Evolutionary conservation across 2,329 filamentous ascomycete genomes (phyloP), one percentile per base, ranked within the genome.

Genomic region (Sporothrix inflata): DNA sequence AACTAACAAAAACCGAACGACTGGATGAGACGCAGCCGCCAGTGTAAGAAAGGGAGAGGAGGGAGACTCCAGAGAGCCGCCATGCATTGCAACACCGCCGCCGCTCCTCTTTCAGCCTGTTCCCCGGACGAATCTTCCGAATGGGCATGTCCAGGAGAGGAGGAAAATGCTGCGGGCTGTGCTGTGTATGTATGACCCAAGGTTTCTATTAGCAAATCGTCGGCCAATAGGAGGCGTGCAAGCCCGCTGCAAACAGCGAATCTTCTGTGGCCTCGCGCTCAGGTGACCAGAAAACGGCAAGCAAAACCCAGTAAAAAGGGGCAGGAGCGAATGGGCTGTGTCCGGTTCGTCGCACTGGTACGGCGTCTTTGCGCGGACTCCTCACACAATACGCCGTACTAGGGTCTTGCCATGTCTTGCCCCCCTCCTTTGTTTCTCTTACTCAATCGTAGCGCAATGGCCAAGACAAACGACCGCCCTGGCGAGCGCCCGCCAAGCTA

Each of bases 1-100:
- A 51, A 72, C 72, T 75, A 75, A 75, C 72, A 74, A n/a, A 67
- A 74, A 75, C 72, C 42, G 67, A 60, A 72, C 68, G 74, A 74
- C 70, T 75, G 74, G 69, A 65, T 42, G 67, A 61, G 57, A 53
- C 69, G 69, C 69, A 30, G 42, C 55, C 42, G 45, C 69, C 53
- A 47, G 51, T 34, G 49, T 40, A 14, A 61, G 55, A 38, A 49
- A 70, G 70, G 42, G 53, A 11, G 42, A n/a, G n/a, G n/a, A n/a
- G n/a, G n/a, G n/a, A n/a, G n/a, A n/a, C n/a, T n/a, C n/a, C 55
- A 19, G 34, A 57, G 60, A 57, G 71, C 66, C 71, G 55, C 65
- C 47, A 55, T 67, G 70, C 61, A 66, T 47, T 70, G 53, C 38
- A 24, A 66, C 45, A 71, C 27, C 51, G 51, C 27, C 51, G 51